phyloP scores from a whole-genome alignment of 805 yeast species.

The Zygosaccharomyces lentus region DNA sequence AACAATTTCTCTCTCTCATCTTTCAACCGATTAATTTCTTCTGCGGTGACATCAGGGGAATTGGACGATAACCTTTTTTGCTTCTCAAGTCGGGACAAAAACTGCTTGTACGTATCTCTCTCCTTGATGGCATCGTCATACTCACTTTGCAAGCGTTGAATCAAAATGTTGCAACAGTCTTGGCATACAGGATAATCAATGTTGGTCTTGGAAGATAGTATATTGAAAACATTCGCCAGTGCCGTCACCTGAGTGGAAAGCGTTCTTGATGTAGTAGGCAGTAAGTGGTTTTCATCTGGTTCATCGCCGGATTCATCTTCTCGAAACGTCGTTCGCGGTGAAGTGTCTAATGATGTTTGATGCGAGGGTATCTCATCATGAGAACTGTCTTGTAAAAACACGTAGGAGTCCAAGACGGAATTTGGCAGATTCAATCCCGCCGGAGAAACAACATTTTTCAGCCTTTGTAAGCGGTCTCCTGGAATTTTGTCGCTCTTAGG shows the following conservation, averaged over 20 bases:
- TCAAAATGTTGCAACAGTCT: conserved; percentile 70
- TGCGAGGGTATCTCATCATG: conserved; percentile 7
- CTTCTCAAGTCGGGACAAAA: conserved; percentile 62
- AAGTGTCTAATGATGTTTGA: conserved; percentile 10
- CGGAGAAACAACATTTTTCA: conserved; percentile 19
- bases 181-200: conserved; percentile 83
- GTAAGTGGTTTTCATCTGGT: conserved; percentile 9
- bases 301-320: conserved; percentile 23
- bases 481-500: conserved; percentile 19
- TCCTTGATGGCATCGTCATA: conserved; percentile 73
- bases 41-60: conserved; percentile 16
- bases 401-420: conserved; percentile 28
- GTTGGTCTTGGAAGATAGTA: conserved; percentile 66
- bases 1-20: conserved; percentile 25
- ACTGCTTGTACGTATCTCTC: conserved; percentile 70
- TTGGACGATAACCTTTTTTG: conserved; percentile 42
- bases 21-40: conserved; percentile 23
- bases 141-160: conserved; percentile 59
- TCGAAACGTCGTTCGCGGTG: conserved; percentile 8
- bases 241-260: conserved; percentile 49
- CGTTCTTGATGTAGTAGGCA: conserved; percentile 26
- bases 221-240: conserved; percentile 62
- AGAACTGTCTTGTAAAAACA: conserved; percentile 21
- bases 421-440: conserved; percentile 32
- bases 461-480: conserved; percentile 20